These are phyloP conservation scores for Diaporthe destruens DNA, from an alignment of 2,329 filamentous ascomycete genomes.

Conservation along the genomic window DNA sequence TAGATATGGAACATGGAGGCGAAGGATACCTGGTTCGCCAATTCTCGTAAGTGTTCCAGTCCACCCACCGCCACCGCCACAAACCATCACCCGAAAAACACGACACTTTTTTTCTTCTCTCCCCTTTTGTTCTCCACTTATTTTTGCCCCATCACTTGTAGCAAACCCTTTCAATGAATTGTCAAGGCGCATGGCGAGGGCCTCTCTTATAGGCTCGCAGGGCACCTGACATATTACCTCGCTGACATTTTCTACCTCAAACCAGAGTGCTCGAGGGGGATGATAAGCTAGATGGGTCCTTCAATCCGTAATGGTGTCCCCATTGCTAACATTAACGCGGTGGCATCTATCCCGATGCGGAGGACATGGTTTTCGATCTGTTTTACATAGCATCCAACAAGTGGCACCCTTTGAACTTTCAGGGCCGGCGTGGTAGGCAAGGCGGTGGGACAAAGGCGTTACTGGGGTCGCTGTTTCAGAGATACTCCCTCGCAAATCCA, in stretches of 20 bases:
- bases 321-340: neutral
- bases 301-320: conserved; percentile 32
- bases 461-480: conserved; percentile 13
- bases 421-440: conserved; percentile 11
- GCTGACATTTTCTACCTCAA: conserved; percentile 6
- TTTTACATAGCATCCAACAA: conserved; percentile 24
- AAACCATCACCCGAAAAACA: neutral
- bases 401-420: neutral
- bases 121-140: too few species aligned
- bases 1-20: conserved; percentile 93
- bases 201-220: neutral
- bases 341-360: neutral
- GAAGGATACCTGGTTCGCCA: conserved; percentile 93
- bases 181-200: neutral
- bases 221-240: neutral
- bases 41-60: conserved; percentile 79
- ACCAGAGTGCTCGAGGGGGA: conserved; percentile 66
- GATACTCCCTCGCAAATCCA: conserved; percentile 8
- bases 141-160: too few species aligned
- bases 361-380: neutral
- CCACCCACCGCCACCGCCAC: neutral
- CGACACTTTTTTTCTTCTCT: too few species aligned
- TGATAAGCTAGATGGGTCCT: conserved; percentile 65
- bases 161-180: neutral
- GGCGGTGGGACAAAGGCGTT: conserved; percentile 26